Evolutionary conservation across 768 basidiomycete genomes (phyloP), one percentile per base, ranked within the genome.

Genomic region (Termitomyces sp.): DNA sequence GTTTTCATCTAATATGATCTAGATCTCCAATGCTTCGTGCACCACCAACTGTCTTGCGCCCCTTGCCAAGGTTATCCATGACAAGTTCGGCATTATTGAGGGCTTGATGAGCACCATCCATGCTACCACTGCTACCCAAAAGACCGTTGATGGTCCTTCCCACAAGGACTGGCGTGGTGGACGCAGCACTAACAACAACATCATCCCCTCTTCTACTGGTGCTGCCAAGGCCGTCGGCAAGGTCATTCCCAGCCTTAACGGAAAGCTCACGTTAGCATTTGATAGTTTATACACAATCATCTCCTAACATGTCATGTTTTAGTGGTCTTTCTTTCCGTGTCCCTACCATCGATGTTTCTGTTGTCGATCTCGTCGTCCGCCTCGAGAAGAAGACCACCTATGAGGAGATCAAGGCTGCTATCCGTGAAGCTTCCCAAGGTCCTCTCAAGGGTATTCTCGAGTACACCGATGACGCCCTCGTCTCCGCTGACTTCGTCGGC

Each of bases 11-110:
- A 10, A 37, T 32, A 20, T 29, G 34, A 59, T 52, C 48, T 67
- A 88, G 86, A 92, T 98, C 77, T 99, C 96, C 69, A 98, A 99
- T 78, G 96, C 96, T 36, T 98, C 96, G 25, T 98, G 96, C 87
- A 98, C 96, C 50, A 99, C 96, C 76, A 99, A 99, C 88, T 99
- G 96, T 79, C 86, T 99, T 62, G 96, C 96, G n/a, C 94, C 96
- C 65, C 86, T 99, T 63, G 96, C 96, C 76, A 99, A 99, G 84
- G 89, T 98, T 76, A 83, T 99, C 82, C 70, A 99, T 79, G 97
- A 98, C 86, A 94, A 93, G 64, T 98, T 92, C 71, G 92, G 91
- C 69, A 96, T 99, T 70, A 83, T 91, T 63, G 96, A 99, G 81
- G 96, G 91, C 72, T 84, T 99, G 75, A 98, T 98, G 97, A 96